Evolutionary conservation across 306 rosid genomes (phyloP), one percentile per base, ranked within the genome.

Genomic region (Aeschynomene evenia): DNA sequence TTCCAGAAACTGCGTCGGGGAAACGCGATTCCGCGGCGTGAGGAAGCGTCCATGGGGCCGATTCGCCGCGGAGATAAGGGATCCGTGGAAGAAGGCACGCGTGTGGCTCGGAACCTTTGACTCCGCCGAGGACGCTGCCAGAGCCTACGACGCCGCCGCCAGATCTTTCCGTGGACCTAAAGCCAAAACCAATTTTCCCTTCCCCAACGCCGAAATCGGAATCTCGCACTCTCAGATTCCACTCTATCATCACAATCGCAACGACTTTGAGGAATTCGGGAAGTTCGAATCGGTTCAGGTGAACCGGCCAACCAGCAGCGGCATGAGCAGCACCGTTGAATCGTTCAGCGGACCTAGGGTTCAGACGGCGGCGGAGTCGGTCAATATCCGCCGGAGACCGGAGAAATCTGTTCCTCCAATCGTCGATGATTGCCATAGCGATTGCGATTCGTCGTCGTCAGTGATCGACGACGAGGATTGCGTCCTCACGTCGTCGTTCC

Each of bases 11-110:
- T 21, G 77, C 34, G 64, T 34, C 23, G 80, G 74, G 15, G 95
- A 88, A 59, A 76, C 80, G 64, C 78, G 90, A 24, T 92, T 77
- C 81, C 80, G 96, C 62, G 98, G 98, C 22, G 96, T 92, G 0
- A 63, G 98, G 54, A 92, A 92, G 88, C 88, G 98, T 0, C 98
- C 96, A 1, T 88, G 96, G 96, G 98, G 98, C 1, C 74, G 96
- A 70, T 92, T 80, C 84, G 98, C 96, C 0, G 98, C 98, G 4
- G 98, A 92, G 84, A 92, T 92, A 56, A 67, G 98, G 71, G 96
- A 92, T 85, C 96, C 98, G 2, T 88, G 85, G 92, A 92, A 82
- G 72, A 92, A 88, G 53, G 78, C 86, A 0, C 91, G 96, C 19
- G 96, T 89, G 2, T 92, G 98, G 98, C 89, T 92, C 8, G 98